phyloP scores from a whole-genome alignment of 495 filamentous ascomycete species.

The Cercophora scortea region DNA sequence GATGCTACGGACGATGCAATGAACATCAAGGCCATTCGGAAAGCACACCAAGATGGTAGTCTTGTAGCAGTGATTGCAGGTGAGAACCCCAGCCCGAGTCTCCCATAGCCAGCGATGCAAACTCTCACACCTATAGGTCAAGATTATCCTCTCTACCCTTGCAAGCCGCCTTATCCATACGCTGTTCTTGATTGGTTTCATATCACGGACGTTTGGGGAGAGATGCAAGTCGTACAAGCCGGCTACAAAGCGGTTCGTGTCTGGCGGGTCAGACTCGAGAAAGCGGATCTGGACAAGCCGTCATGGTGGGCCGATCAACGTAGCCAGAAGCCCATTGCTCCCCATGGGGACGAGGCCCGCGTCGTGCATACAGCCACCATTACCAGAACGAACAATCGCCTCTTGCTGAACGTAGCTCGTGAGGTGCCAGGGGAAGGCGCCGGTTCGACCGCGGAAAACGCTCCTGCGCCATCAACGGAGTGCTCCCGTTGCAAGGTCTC shows the following conservation, averaged over 20 bases:
- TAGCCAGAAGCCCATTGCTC: not conserved
- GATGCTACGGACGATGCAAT: constrained; percentile 33
- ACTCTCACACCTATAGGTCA: constrained; percentile 33
- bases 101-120: not conserved
- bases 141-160: constrained; percentile 42
- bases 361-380: no score
- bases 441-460: not conserved
- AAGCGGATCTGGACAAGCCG: constrained; percentile 45
- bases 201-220: constrained; percentile 65
- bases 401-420: no score
- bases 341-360: no score
- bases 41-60: constrained; percentile 23
- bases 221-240: constrained; percentile 30
- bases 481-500: constrained; percentile 17
- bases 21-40: constrained; percentile 27
- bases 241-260: constrained; percentile 27
- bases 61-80: constrained; percentile 56
- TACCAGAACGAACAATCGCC: no score
- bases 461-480: constrained; percentile 4
- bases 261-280: constrained; percentile 62
- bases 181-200: constrained; percentile 69
- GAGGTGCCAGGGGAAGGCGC: no score
- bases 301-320: constrained; percentile 58
- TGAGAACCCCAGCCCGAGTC: constrained; percentile 20
- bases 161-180: constrained; percentile 54